phyloP scores from a whole-genome alignment of 768 basidiomycete species.

The Leucocoprinus birnbaumii region DNA sequence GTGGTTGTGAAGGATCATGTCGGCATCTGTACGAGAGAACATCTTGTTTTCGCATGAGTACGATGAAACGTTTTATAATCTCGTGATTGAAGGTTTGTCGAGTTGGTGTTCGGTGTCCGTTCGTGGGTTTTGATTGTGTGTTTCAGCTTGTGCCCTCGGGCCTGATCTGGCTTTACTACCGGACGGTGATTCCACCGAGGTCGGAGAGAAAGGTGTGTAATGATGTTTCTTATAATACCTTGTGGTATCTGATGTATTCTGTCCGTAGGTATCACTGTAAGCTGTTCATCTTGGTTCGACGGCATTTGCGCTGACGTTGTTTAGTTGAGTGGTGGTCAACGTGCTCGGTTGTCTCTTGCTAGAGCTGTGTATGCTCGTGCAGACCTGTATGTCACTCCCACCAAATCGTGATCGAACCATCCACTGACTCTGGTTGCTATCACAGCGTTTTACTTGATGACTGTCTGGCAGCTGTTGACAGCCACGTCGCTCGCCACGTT shows the following conservation, averaged over 20 bases:
- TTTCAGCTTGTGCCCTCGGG: constrained; percentile 75
- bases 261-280: constrained; percentile 52
- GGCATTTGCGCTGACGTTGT: background rate
- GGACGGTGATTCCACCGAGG: constrained; percentile 81
- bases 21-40: constrained; percentile 84
- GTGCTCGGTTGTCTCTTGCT: constrained; percentile 81
- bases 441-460: constrained; percentile 80
- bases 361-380: constrained; percentile 90
- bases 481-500: constrained; percentile 85
- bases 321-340: constrained; percentile 80
- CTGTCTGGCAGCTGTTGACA: constrained; percentile 81
- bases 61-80: constrained; percentile 79
- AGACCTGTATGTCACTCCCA: constrained; percentile 58
- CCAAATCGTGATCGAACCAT: background rate
- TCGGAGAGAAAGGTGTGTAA: constrained; percentile 74
- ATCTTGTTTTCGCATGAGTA: constrained; percentile 90
- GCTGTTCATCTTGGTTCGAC: constrained; percentile 15
- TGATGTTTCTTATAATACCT: background rate
- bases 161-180: constrained; percentile 79
- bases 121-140: background rate
- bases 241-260: background rate
- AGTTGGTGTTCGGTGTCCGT: background rate
- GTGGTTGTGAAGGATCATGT: constrained; percentile 61
- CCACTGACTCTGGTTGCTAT: background rate
- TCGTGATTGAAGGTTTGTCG: constrained; percentile 83